phyloP scores from a whole-genome alignment of 345 rosid species.

The Laguncularia racemosa region DNA sequence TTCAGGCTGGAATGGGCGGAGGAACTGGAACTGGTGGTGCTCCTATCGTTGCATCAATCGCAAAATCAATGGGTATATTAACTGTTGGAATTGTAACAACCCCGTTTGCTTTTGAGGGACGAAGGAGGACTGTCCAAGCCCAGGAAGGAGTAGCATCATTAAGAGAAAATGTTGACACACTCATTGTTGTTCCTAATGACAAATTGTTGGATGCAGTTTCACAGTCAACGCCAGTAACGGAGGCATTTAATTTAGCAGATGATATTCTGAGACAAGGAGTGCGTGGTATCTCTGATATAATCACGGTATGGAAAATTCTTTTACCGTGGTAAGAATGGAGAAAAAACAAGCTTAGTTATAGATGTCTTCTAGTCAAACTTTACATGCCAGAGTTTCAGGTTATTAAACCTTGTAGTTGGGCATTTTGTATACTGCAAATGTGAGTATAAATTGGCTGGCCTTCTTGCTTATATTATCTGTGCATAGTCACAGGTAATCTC shows the following conservation, averaged over 20 bases:
- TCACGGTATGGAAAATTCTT: conserved; percentile 43
- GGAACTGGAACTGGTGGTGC: conserved; percentile 98
- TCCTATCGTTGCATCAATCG: conserved; percentile 87
- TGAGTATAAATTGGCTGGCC: too few relatives aligned
- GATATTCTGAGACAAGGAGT: conserved; percentile 96
- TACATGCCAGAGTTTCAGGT: too few relatives aligned
- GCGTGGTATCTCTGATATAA: conserved; percentile 96
- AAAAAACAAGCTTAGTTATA: too few relatives aligned
- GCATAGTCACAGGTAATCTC: too few relatives aligned
- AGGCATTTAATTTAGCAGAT: conserved; percentile 96
- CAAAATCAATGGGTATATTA: conserved; percentile 94
- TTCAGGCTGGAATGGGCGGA: conserved; percentile 99
- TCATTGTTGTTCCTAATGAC: conserved; percentile 94
- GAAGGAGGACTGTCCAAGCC: conserved; percentile 90
- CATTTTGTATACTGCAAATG: too few relatives aligned
- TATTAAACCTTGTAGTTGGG: too few relatives aligned
- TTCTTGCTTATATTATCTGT: too few relatives aligned
- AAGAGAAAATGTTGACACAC: conserved; percentile 96
- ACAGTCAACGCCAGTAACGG: conserved; percentile 85
- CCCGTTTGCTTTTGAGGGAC: conserved; percentile 94
- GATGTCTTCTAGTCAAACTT: too few relatives aligned
- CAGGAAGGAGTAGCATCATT: conserved; percentile 94
- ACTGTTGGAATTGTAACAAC: conserved; percentile 95
- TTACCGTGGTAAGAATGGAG: neutral
- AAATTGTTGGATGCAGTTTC: conserved; percentile 89